Conservation (phyloP, 2,329 filamentous ascomycete species). For the Davidsoniella australis region DNA sequence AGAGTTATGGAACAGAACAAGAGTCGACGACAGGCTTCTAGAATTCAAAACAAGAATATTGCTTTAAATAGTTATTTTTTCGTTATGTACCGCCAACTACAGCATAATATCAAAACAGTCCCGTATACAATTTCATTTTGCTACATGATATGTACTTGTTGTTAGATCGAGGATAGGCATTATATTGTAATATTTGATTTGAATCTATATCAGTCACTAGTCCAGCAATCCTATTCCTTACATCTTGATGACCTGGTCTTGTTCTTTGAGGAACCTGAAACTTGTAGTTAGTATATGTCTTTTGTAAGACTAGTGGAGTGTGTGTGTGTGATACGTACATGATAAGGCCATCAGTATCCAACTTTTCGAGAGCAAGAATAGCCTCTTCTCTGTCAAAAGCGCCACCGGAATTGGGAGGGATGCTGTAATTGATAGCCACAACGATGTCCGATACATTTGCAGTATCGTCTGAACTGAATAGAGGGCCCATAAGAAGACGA, state of each 20-base stretch:
- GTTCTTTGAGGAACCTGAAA: slow-evolving; percentile 35
- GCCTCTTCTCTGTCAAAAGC: slow-evolving; percentile 59
- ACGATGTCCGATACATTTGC: slow-evolving; percentile 61
- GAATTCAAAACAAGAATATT: slow-evolving; percentile 23
- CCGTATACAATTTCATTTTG: neutral
- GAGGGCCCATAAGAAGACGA: slow-evolving; percentile 57
- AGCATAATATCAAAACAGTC: too few relatives aligned
- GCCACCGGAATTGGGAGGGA: slow-evolving; percentile 36
- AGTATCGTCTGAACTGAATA: slow-evolving; percentile 71
- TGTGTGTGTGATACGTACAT: slow-evolving; percentile 49
- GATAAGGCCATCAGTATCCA: slow-evolving; percentile 54
- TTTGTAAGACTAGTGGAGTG: neutral
- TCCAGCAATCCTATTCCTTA: slow-evolving; percentile 20
- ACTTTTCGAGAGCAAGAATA: slow-evolving; percentile 55
- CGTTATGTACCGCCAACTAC: too few relatives aligned
- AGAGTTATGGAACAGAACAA: slow-evolving; percentile 46
- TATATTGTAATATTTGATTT: too few relatives aligned
- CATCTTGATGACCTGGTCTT: slow-evolving; percentile 54
- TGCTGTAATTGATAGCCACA: slow-evolving; percentile 57
- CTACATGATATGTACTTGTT: too few relatives aligned
- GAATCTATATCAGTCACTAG: too few relatives aligned
- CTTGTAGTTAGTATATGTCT: slow-evolving; percentile 13
- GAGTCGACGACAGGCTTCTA: slow-evolving; percentile 33
- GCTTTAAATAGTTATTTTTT: neutral
- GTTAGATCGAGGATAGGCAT: too few relatives aligned